Conservation (phyloP, 2,329 filamentous ascomycete genomes). For the Apiospora marii region DNA sequence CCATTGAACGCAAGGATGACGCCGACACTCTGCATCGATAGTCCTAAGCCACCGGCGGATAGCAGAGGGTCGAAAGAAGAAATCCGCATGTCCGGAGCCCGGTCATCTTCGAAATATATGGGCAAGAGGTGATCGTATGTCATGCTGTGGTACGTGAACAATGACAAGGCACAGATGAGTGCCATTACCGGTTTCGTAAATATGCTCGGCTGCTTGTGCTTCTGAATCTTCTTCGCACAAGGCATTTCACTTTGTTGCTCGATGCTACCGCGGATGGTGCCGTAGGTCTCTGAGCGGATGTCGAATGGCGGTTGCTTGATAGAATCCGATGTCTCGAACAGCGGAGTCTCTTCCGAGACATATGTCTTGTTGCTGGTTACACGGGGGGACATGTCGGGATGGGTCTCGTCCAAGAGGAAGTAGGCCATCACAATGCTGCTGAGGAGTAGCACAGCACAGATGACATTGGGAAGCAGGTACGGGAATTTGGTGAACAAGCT, state of each 20-base stretch:
- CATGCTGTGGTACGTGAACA: slow-evolving; percentile 97
- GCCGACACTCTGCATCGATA: slow-evolving; percentile 69
- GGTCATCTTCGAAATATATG: slow-evolving; percentile 88
- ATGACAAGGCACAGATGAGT: slow-evolving; percentile 81
- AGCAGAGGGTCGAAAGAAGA: slow-evolving; percentile 56
- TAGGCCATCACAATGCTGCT: slow-evolving; percentile 83
- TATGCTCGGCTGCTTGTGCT: slow-evolving; percentile 47
- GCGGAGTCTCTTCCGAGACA: slow-evolving; percentile 72
- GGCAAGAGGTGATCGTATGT: slow-evolving; percentile 91
- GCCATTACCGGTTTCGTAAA: slow-evolving; percentile 72
- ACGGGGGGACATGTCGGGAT: slow-evolving; percentile 78
- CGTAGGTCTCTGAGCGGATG: slow-evolving; percentile 80
- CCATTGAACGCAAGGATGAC: slow-evolving; percentile 68
- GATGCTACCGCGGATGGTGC: slow-evolving; percentile 67
- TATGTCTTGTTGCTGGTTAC: slow-evolving; percentile 57
- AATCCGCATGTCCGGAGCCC: slow-evolving; percentile 51
- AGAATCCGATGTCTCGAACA: slow-evolving; percentile 78
- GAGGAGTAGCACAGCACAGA: slow-evolving; percentile 80
- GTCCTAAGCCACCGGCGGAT: slow-evolving; percentile 68
- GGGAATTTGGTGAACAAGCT: slow-evolving; percentile 81
- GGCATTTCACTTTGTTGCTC: slow-evolving; percentile 54
- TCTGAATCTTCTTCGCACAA: slow-evolving; percentile 41
- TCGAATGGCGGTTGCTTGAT: slow-evolving; percentile 77
- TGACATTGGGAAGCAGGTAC: slow-evolving; percentile 87
- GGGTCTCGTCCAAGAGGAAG: slow-evolving; percentile 85